phyloP scores from a whole-genome alignment of 306 rosid genomes.

The Prunus padus region DNA sequence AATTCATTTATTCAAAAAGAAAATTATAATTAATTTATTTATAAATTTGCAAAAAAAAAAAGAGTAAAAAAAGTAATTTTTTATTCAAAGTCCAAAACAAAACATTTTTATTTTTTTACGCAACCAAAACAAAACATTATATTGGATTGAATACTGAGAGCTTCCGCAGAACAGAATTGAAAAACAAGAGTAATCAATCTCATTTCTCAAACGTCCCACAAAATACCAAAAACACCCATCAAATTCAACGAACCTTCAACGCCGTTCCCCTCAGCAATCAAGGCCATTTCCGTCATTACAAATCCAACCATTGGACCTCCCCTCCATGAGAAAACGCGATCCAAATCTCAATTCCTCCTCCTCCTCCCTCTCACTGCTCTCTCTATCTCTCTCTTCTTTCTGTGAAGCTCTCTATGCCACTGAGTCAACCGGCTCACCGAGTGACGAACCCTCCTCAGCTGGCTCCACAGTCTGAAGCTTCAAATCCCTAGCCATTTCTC shows the following conservation, averaged over 20 bases:
- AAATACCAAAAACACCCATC: slow-evolving; percentile 16
- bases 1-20: too few species aligned
- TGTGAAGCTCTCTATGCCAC: slow-evolving; percentile 23
- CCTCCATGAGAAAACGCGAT: slow-evolving; percentile 17
- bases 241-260: not conserved
- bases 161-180: not conserved
- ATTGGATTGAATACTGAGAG: not conserved
- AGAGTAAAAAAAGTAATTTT: too few species aligned
- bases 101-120: too few species aligned
- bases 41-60: too few species aligned
- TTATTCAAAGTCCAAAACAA: too few species aligned
- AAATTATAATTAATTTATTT: too few species aligned
- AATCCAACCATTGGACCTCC: not conserved
- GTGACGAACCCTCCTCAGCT: slow-evolving; percentile 1
- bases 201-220: slow-evolving; percentile 17
- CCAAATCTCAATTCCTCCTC: slow-evolving; percentile 36
- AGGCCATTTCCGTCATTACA: slow-evolving; percentile 21
- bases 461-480: not conserved
- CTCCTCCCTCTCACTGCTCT: not conserved
- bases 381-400: not conserved
- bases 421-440: slow-evolving; percentile 43
- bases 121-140: too few species aligned
- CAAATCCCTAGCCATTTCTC: slow-evolving; percentile 20
- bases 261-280: too few species aligned
- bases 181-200: slow-evolving; percentile 9